Base-by-base conservation (phyloP, 2,329 filamentous ascomycete species). In the Fusarium sp. region DNA sequence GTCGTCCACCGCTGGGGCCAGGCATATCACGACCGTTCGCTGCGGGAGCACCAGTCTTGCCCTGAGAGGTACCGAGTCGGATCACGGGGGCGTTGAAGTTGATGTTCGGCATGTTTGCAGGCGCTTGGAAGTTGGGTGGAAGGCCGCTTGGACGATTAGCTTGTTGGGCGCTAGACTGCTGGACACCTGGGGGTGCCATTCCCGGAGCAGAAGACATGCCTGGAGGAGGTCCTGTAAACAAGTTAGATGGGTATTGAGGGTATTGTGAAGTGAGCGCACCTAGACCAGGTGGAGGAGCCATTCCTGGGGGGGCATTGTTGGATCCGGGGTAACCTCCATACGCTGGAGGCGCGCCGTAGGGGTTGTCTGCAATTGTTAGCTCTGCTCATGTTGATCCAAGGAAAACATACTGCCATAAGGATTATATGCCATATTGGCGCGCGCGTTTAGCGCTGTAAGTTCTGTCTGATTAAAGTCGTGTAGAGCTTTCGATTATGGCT, bases 51-150 rank as follows among this genome's bases (percentile, higher is more conserved):
- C 79, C 76, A 24, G 89, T 83, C 74, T 93, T 93, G n/a, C 86
- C 80, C 6, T 88, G 87, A 4, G 90, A 87, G 14, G 94, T 95
- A 40, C 95, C 96, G 44, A 99, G 86, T 55, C 96, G 92, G 75
- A 99, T 98, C 62, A 98, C 94, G 56, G 95, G 94, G 34, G 96
- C 96, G 75, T 92, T 97, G 83, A 98, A 97, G 83, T 99, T 97
- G 83, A 99, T 97, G 78, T 97, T 96, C 50, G 95, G 94, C 86
- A 97, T 92, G 76, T 96, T 97, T 49, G 92, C 84, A 11, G 95
- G 94, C 47, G 93, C 89, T 82, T 96, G 92, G 80, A 97, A 97
- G 79, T 89, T 93, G 60, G 89, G 83, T 65, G 93, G 93, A 68
- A 97, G 89, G 74, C 88, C 89, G 78, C 87, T 92, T 77, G 92